Percentiles rank a stretch among this genome's conserved stretches.
Conservation (phyloP, 257 asterid genomes). For the Ligustrum vulgare region DNA sequence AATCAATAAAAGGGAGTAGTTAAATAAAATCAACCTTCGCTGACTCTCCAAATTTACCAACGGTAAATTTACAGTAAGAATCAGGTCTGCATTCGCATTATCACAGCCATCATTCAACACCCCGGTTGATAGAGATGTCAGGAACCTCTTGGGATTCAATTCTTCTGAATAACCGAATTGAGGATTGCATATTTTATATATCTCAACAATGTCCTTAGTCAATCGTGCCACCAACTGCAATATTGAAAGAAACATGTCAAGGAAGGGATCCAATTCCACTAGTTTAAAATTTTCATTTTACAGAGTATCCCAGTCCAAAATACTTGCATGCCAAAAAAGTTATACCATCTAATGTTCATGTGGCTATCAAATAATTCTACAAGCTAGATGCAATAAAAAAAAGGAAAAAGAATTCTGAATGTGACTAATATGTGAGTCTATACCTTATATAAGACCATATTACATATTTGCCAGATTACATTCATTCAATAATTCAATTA, state of each 20-base stretch:
- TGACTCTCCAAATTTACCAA: constrained; percentile 69
- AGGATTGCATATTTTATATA: constrained; percentile 85
- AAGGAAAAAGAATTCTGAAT: background rate
- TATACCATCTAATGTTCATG: background rate
- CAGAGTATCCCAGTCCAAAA: constrained; percentile 9
- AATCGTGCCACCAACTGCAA: constrained; percentile 89
- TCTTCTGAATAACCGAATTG: constrained; percentile 73
- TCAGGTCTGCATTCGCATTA: constrained; percentile 89
- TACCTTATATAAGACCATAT: background rate
- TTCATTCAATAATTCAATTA: background rate
- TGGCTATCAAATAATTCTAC: background rate
- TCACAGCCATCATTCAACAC: constrained; percentile 86
- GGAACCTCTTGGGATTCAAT: constrained; percentile 83
- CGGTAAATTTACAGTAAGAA: constrained; percentile 67
- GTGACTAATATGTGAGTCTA: background rate
- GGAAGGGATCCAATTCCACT: constrained; percentile 19
- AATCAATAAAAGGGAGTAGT: constrained; percentile 13
- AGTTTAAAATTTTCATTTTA: constrained; percentile 26
- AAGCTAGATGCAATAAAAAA: background rate
- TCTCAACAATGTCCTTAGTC: constrained; percentile 87
- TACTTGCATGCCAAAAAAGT: constrained; percentile 16
- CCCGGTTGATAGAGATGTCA: constrained; percentile 91
- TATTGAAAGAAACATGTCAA: constrained; percentile 16
- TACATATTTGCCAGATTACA: background rate
- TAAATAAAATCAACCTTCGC: constrained; percentile 58